Base-by-base conservation (phyloP, 75 land plant species). In the Selaginella moellendorffii region DNA sequence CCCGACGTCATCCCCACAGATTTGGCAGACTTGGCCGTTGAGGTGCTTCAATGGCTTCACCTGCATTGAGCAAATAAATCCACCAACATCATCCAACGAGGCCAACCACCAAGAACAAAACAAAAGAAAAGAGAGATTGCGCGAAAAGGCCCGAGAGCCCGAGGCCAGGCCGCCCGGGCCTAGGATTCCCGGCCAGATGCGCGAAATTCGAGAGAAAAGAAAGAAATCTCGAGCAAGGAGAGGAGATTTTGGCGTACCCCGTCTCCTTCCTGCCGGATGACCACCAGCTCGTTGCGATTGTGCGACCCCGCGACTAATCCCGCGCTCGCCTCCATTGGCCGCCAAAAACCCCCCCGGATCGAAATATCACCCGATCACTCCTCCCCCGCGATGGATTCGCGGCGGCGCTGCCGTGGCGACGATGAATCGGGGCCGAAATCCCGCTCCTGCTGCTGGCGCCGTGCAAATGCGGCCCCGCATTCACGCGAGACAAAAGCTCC, bases 21-120 rank as follows among this genome's bases (percentile, higher is more conserved):
- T 85, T 73, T 85, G 83, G 69, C 88, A 85, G 0, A 76, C 81
- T 26, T 83, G 88, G 20, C 83, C 86, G 64, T 74, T 74, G 63
- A 80, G 42, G 8, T 78, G 60, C 69, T 66, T 75, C 80, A 85
- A 52, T 20, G 83, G 76, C 73, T 85, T 85, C 30, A 77, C 80
- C 88, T 85, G 78, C 85, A 73, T 14, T 26, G 1, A 46, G 10
- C 46, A 36, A 36, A 36, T n/a, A n/a, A n/a, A n/a, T n/a, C n/a
- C n/a, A 36, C 46, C 5, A 5, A 14, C 46, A 36, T 36, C 46
- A 36, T 5, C 5, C 46, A 36, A 36, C 46, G 46, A 36, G 14
- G 14, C 14, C 14, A 5, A 36, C 46, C 46, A 36, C 5, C 5
- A 36, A 5, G 5, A 36, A 5, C 46, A 14, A 36, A 5, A 14